A percentile compares a stretch with the other conserved stretches of the same genome.
Conservation (phyloP, 1,139 yeast genomes). For the Ogataea hybrid region DNA sequence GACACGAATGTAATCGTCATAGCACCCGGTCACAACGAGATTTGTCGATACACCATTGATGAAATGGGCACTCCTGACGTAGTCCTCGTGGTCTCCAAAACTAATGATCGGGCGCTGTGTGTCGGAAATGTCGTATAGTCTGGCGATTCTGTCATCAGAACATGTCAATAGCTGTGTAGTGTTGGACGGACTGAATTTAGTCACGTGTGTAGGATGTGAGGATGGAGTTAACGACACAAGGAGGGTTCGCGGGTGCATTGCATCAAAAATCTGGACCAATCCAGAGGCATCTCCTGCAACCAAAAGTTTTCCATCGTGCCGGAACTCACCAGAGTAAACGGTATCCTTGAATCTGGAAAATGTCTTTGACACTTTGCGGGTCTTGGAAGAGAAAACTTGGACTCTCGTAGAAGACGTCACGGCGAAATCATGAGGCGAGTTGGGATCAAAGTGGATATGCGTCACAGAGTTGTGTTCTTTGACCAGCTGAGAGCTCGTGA, state of each 20-base stretch:
- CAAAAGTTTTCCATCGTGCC: slow-evolving; percentile 77
- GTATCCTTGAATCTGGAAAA: slow-evolving; percentile 90
- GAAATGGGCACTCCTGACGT: slow-evolving; percentile 79
- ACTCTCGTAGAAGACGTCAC: slow-evolving; percentile 90
- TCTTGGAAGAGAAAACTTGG: slow-evolving; percentile 88
- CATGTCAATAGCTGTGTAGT: slow-evolving; percentile 79
- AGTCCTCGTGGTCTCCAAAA: slow-evolving; percentile 81
- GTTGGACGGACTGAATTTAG: slow-evolving; percentile 81
- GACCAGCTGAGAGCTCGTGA: slow-evolving; percentile 77
- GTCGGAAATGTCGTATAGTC: slow-evolving; percentile 87
- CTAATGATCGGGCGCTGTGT: slow-evolving; percentile 64
- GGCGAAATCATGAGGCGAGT: slow-evolving; percentile 87
- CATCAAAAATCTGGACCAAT: slow-evolving; percentile 77
- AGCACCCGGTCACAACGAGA: slow-evolving; percentile 87
- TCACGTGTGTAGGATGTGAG: slow-evolving; percentile 85
- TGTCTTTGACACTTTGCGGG: slow-evolving; percentile 86
- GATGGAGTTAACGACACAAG: slow-evolving; percentile 81
- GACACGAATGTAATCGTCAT: slow-evolving; percentile 84
- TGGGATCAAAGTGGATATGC: slow-evolving; percentile 85
- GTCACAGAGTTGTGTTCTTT: slow-evolving; percentile 93
- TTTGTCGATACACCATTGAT: slow-evolving; percentile 61
- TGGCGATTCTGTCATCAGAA: slow-evolving; percentile 83
- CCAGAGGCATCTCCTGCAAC: slow-evolving; percentile 93
- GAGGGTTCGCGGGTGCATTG: slow-evolving; percentile 68
- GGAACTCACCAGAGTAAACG: slow-evolving; percentile 80